These are phyloP conservation scores for Mycosphaerelloides madeirae DNA, from an alignment of 2,329 filamentous ascomycete genomes.

Conservation along the genomic window DNA sequence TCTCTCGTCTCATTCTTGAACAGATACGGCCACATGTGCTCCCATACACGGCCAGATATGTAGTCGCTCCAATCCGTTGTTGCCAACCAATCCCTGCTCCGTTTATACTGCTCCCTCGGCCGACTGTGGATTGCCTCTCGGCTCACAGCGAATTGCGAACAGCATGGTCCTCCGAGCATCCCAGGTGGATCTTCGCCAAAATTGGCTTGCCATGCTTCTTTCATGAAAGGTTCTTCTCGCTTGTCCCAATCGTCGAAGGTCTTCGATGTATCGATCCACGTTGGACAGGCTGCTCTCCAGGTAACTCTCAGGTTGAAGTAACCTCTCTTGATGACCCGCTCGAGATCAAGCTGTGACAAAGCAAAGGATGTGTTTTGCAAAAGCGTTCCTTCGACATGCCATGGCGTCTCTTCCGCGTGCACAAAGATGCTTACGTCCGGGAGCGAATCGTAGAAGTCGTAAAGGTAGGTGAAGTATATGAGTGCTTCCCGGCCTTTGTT, in stretches of 20 bases:
- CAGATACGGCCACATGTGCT: slow-evolving; percentile 21
- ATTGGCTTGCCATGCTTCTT: slow-evolving; percentile 12
- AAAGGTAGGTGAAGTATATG: slow-evolving; percentile 21
- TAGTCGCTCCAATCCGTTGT: slow-evolving; percentile 12
- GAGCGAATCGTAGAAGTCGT: slow-evolving; percentile 19
- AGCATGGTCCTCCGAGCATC: slow-evolving; percentile 19
- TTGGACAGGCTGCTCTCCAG: slow-evolving; percentile 21
- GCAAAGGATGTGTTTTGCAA: slow-evolving; percentile 14
- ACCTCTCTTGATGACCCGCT: slow-evolving; percentile 12
- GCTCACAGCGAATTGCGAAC: slow-evolving; percentile 21
- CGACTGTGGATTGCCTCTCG: slow-evolving; percentile 11
- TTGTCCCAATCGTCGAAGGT: slow-evolving; percentile 12
- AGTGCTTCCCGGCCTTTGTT: slow-evolving; percentile 20
- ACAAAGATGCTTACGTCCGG: slow-evolving; percentile 19
- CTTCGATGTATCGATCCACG: slow-evolving; percentile 18
- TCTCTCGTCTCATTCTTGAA: slow-evolving; percentile 15
- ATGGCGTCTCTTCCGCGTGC: slow-evolving; percentile 15
- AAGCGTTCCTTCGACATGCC: slow-evolving; percentile 18
- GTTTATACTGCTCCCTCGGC: slow-evolving; percentile 13
- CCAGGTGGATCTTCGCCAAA: slow-evolving; percentile 15
- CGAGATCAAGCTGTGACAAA: slow-evolving; percentile 14
- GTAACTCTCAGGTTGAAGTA: slow-evolving; percentile 20
- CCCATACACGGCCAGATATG: slow-evolving; percentile 18
- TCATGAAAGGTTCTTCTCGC: slow-evolving; percentile 18
- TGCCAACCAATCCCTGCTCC: slow-evolving; percentile 11